Evolutionary conservation across 345 rosid genomes (phyloP).

Genomic region (Firmiana major): DNA sequence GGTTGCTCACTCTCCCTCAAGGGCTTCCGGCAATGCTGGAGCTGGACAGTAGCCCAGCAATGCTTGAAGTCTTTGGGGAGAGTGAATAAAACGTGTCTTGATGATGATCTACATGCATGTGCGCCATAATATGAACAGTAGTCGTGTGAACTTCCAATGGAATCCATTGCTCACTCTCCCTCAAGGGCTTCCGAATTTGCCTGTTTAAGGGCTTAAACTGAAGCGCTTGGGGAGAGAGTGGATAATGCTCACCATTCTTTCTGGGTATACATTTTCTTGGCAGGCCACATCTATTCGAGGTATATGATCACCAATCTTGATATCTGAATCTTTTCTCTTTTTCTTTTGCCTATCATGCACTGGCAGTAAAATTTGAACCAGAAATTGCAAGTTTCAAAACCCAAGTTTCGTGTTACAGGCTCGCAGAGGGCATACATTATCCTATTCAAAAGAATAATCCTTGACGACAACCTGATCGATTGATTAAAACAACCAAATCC

Average conservation of each 20-base stretch:
- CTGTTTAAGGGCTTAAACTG: slow-evolving; percentile 1
- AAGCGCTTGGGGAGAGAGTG: slow-evolving; percentile 7
- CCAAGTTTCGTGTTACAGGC: neutral
- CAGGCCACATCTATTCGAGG: neutral
- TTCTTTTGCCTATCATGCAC: neutral
- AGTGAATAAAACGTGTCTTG: slow-evolving; percentile 3
- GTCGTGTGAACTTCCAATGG: neutral
- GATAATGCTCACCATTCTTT: slow-evolving; percentile 1
- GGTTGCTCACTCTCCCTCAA: slow-evolving; percentile 10
- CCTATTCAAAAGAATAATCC: neutral
- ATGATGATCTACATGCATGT: neutral
- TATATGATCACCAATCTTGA: neutral
- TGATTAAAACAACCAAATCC: neutral
- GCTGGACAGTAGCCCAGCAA: neutral
- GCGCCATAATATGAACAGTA: neutral
- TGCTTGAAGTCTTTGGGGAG: neutral
- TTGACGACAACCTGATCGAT: neutral
- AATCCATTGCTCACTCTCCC: slow-evolving; percentile 14
- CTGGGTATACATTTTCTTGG: neutral
- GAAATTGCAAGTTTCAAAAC: neutral
- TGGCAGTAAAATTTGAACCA: neutral
- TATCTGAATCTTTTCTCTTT: neutral
- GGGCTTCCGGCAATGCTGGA: slow-evolving; percentile 6
- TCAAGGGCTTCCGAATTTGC: slow-evolving; percentile 14
- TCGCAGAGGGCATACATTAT: neutral